Conservation (phyloP, 1,139 yeast species). For the Debaryomyces sp. region DNA sequence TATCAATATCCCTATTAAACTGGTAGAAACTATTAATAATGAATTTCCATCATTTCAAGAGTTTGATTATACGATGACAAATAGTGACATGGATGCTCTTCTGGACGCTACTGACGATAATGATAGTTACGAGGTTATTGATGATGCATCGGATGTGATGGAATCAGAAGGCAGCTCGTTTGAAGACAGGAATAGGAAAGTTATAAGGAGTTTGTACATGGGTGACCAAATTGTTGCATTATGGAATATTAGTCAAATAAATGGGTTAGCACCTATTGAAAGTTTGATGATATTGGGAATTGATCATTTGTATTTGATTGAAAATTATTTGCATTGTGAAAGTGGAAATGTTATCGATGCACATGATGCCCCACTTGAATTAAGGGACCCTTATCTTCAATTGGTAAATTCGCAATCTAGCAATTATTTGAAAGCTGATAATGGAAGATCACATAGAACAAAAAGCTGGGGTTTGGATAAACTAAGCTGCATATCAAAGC, state of each 20-base stretch:
- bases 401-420: slow-evolving; percentile 48
- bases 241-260: slow-evolving; percentile 75
- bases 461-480: slow-evolving; percentile 59
- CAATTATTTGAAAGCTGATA: slow-evolving; percentile 20
- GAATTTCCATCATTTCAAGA: slow-evolving; percentile 11
- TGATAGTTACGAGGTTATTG: slow-evolving; percentile 50
- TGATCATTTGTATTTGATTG: slow-evolving; percentile 65
- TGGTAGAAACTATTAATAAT: slow-evolving; percentile 14
- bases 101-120: slow-evolving; percentile 24
- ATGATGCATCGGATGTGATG: slow-evolving; percentile 34
- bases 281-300: slow-evolving; percentile 72
- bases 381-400: slow-evolving; percentile 68
- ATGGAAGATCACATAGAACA: slow-evolving; percentile 41
- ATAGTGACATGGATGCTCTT: background rate
- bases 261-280: slow-evolving; percentile 73
- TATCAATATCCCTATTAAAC: slow-evolving; percentile 41
- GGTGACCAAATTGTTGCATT: slow-evolving; percentile 72
- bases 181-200: slow-evolving; percentile 75
- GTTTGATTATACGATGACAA: background rate
- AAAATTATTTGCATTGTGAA: slow-evolving; percentile 62
- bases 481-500: slow-evolving; percentile 63
- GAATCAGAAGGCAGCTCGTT: slow-evolving; percentile 30
- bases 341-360: slow-evolving; percentile 68
- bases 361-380: slow-evolving; percentile 60
- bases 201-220: slow-evolving; percentile 63